Conservation (phyloP, 2,329 filamentous ascomycete genomes). For the Orbilia ellipsospora region DNA sequence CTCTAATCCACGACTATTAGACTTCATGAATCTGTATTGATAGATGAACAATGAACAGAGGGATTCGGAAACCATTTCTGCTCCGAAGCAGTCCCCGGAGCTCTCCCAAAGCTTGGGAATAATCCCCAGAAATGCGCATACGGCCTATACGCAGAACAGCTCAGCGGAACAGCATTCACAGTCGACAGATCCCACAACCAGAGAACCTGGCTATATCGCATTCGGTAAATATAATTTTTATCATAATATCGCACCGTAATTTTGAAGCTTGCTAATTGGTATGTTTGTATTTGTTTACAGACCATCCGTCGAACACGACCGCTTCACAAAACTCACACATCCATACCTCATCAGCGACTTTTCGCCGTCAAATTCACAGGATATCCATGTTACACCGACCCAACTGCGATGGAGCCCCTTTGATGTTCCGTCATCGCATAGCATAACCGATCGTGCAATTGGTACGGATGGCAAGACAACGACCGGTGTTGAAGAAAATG, state of each 20-base stretch:
- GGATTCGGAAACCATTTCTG: constrained; percentile 53
- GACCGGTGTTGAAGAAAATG: background rate
- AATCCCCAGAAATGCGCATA: constrained; percentile 82
- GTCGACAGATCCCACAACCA: constrained; percentile 75
- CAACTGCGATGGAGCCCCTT: constrained; percentile 80
- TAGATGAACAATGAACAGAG: constrained; percentile 18
- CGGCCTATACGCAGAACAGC: constrained; percentile 84
- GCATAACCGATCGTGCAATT: constrained; percentile 34
- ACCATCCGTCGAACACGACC: constrained; percentile 52
- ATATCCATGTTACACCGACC: constrained; percentile 80
- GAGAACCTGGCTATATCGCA: constrained; percentile 78
- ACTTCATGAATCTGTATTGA: background rate
- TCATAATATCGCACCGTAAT: constrained; percentile 56
- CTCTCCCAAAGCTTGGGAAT: constrained; percentile 66
- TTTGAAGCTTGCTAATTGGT: constrained; percentile 54
- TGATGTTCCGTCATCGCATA: constrained; percentile 71
- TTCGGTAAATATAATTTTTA: constrained; percentile 60
- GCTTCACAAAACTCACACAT: constrained; percentile 38
- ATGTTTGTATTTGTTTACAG: constrained; percentile 48
- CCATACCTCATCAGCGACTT: constrained; percentile 65
- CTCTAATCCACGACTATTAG: background rate
- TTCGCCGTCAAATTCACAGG: constrained; percentile 59
- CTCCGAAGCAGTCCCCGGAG: constrained; percentile 46
- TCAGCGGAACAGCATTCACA: constrained; percentile 78
- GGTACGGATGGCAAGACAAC: constrained; percentile 21